phyloP scores from a whole-genome alignment of 169 alveolate genomes.

The Plasmodium vivax region DNA sequence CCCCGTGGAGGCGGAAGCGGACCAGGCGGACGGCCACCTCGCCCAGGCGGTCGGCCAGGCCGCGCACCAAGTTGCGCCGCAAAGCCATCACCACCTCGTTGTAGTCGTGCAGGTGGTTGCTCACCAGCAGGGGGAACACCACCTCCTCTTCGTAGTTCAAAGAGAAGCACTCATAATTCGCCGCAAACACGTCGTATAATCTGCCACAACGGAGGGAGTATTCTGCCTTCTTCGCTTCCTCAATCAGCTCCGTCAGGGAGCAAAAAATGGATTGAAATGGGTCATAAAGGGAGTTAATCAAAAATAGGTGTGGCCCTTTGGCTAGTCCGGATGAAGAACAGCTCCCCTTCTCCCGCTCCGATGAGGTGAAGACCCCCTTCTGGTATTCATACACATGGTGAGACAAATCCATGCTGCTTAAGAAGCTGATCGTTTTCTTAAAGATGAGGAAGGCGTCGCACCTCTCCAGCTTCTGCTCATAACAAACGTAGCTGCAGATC shows the following conservation, averaged over 20 bases:
- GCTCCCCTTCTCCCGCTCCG: background rate
- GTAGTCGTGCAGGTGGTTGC: slow-evolving; percentile 1
- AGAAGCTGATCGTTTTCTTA: slow-evolving; percentile 16
- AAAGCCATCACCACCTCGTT: background rate
- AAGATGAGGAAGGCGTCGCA: slow-evolving; percentile 1
- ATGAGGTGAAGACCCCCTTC: background rate
- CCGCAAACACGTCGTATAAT: slow-evolving; percentile 2
- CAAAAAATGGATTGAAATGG: slow-evolving; percentile 1
- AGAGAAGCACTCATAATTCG: slow-evolving; percentile 15
- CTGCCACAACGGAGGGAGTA: background rate
- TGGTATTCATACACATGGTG: background rate
- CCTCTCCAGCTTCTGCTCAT: background rate
- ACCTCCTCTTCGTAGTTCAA: slow-evolving; percentile 30
- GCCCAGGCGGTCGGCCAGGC: slow-evolving; percentile 19
- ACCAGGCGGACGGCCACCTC: slow-evolving; percentile 7
- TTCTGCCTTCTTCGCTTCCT: slow-evolving; percentile 40
- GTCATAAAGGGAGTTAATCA: slow-evolving; percentile 4
- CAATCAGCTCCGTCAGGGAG: slow-evolving; percentile 3
- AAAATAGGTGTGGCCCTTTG: background rate
- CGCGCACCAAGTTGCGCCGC: background rate
- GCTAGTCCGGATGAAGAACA: background rate
- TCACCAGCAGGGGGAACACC: slow-evolving; percentile 22
- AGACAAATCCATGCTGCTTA: slow-evolving; percentile 9
- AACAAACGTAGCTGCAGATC: slow-evolving; percentile 25
- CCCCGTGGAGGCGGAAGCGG: background rate